Percentiles rank a stretch among this genome's conserved stretches.
Conservation (phyloP, 2,329 filamentous ascomycete species). For the Ophiocordyceps polyrhachis-furcata region DNA sequence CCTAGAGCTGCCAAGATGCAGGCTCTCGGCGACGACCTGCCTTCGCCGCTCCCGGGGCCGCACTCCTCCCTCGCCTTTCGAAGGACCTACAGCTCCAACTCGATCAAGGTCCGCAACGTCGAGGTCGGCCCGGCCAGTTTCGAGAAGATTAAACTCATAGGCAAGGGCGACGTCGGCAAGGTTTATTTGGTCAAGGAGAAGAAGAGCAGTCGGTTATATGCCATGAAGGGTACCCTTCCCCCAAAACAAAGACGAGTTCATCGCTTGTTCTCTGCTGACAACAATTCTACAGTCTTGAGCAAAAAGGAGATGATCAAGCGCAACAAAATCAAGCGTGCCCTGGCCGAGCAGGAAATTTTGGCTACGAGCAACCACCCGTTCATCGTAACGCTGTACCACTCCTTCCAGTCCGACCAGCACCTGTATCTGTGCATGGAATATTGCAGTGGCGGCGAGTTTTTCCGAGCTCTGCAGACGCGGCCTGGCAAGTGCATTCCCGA, state of each 20-base stretch:
- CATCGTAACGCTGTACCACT: constrained; percentile 96
- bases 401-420: constrained; percentile 97
- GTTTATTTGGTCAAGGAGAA: constrained; percentile 96
- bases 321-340: constrained; percentile 97
- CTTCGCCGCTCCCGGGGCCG: constrained; percentile 45
- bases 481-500: constrained; percentile 96
- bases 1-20: constrained; percentile 12
- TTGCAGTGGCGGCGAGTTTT: constrained; percentile 97
- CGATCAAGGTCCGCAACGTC: constrained; percentile 94
- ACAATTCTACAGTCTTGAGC: constrained; percentile 54
- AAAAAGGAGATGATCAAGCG: constrained; percentile 99
- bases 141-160: constrained; percentile 98
- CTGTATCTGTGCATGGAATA: constrained; percentile 99
- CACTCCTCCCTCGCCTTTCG: constrained; percentile 61
- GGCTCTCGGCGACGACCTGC: constrained; percentile 23
- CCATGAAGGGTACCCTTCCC: constrained; percentile 73
- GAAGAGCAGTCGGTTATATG: constrained; percentile 87
- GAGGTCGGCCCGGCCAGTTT: constrained; percentile 92
- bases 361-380: constrained; percentile 98
- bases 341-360: constrained; percentile 94
- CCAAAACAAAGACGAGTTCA: neutral
- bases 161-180: constrained; percentile 96
- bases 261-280: neutral
- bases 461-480: constrained; percentile 84
- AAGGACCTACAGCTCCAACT: constrained; percentile 95